These are phyloP conservation scores for Moricandia moricandioides DNA, from an alignment of 345 rosid species.

Conservation along the genomic window DNA sequence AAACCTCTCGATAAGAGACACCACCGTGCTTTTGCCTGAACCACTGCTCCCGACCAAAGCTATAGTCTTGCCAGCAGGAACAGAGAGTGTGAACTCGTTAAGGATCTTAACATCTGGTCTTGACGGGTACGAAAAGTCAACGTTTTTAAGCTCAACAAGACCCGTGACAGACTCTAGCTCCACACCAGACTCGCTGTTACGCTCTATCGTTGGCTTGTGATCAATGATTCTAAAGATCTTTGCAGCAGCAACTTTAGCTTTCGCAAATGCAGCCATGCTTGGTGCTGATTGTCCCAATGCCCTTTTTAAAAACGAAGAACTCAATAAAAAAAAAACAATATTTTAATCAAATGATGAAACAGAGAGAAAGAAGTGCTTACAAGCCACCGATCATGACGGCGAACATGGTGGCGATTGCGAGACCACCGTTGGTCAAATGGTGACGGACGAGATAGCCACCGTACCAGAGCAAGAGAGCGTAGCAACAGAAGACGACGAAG, in stretches of 20 bases:
- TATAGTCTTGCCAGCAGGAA: neutral
- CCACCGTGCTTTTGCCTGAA: neutral
- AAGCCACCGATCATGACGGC: slow-evolving; percentile 3
- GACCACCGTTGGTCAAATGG: neutral
- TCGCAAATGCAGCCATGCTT: neutral
- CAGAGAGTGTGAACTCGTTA: neutral
- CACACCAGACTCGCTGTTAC: neutral
- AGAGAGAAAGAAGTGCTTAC: neutral
- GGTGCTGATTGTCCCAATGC: neutral
- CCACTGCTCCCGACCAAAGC: neutral
- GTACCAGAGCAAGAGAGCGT: slow-evolving; percentile 1
- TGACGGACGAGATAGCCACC: neutral
- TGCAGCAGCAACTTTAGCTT: neutral
- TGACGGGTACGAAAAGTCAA: neutral
- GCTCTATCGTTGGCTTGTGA: neutral
- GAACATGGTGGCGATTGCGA: neutral
- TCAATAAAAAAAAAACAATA: neutral
- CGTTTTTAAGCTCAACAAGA: neutral
- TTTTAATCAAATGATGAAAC: neutral
- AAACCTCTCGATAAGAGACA: neutral
- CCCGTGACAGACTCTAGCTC: neutral
- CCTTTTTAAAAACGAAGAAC: neutral
- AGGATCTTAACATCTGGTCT: neutral
- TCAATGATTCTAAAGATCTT: neutral
- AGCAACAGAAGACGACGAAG: slow-evolving; percentile 2